These are phyloP conservation scores for Hemisphaericaspora xylofermentans DNA, from an alignment of 1,139 yeast genomes.

Conservation along the genomic window DNA sequence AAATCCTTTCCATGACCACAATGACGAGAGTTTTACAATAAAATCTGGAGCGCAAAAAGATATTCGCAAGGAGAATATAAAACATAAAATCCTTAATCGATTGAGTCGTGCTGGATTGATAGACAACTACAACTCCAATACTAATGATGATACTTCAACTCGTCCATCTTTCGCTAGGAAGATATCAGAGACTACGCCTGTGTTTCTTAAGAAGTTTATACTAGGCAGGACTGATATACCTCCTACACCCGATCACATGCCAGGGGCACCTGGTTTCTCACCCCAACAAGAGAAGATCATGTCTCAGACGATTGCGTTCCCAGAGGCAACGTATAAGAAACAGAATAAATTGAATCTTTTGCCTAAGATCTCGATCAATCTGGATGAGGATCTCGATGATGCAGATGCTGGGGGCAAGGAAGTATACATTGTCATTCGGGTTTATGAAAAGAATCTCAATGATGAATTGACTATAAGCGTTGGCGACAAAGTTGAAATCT, in stretches of 20 bases:
- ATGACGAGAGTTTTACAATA: background rate
- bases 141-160: too few relatives aligned
- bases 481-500: constrained; percentile 32
- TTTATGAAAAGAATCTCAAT: constrained; percentile 27
- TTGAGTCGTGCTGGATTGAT: constrained; percentile 17
- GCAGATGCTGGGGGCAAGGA: constrained; percentile 1
- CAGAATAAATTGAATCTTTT: background rate
- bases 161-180: too few relatives aligned
- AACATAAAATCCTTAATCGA: constrained; percentile 18
- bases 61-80: constrained; percentile 14
- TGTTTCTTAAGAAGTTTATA: constrained; percentile 27
- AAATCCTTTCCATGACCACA: background rate
- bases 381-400: background rate
- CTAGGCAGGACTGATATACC: background rate
- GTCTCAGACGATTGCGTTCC: background rate
- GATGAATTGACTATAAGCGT: constrained; percentile 35
- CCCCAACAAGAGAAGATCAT: background rate
- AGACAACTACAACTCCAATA: constrained; percentile 1
- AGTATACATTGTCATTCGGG: constrained; percentile 23
- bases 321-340: background rate
- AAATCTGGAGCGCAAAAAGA: constrained; percentile 1
- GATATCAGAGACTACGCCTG: constrained; percentile 29
- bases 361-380: background rate
- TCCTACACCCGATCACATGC: background rate
- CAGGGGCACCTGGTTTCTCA: background rate